Conservation (phyloP, 1,284 basidiomycete genomes). For the Pisolithus thermaeus region DNA sequence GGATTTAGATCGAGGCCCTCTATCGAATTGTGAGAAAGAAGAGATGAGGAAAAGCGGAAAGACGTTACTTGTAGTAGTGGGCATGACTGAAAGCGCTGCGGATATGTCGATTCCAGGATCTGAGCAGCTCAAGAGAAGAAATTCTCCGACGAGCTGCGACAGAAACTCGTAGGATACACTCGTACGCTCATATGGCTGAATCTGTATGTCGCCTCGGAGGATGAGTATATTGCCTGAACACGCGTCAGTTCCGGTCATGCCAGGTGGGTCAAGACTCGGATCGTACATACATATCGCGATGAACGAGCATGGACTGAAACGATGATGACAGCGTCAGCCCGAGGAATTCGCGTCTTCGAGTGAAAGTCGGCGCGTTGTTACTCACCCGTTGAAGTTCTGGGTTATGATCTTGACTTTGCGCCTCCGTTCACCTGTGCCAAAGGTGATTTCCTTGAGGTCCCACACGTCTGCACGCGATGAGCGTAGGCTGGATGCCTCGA, state of each 20-base stretch:
- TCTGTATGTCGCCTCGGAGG: constrained; percentile 68
- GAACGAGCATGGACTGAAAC: constrained; percentile 76
- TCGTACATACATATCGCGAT: constrained; percentile 72
- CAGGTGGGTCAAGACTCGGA: neutral
- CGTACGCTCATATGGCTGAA: constrained; percentile 56
- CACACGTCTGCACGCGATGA: constrained; percentile 62
- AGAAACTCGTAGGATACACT: constrained; percentile 83
- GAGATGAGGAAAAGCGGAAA: constrained; percentile 6
- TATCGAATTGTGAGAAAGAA: constrained; percentile 22
- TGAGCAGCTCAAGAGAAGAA: constrained; percentile 59
- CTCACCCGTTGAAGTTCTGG: constrained; percentile 76
- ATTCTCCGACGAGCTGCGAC: constrained; percentile 76
- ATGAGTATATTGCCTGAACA: constrained; percentile 76
- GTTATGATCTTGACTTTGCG: constrained; percentile 62
- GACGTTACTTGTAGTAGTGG: constrained; percentile 65
- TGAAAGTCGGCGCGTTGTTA: constrained; percentile 7
- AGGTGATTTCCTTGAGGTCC: constrained; percentile 69
- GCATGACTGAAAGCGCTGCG: constrained; percentile 77
- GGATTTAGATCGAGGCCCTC: constrained; percentile 87
- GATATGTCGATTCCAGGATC: constrained; percentile 69
- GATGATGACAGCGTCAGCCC: constrained; percentile 1
- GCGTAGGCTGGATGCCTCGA: constrained; percentile 12
- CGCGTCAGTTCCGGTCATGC: neutral
- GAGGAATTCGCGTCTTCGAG: neutral
- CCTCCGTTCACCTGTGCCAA: constrained; percentile 34